Conservation (phyloP, 2,329 filamentous ascomycete species). For the Blastomyces parvus region DNA sequence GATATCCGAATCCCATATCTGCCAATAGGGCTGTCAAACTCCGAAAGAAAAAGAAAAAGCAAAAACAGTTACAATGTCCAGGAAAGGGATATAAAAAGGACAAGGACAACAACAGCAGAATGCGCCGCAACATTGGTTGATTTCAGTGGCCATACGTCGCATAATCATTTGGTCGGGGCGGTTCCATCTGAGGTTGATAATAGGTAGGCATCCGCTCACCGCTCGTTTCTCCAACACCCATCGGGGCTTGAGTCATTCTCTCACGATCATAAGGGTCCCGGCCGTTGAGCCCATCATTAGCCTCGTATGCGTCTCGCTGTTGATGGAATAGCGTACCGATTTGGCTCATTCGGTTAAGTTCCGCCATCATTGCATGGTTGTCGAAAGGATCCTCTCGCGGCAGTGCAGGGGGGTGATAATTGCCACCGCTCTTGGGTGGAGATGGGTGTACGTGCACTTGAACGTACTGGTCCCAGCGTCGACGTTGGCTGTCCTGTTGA, state of each 20-base stretch:
- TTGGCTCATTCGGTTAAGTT: conserved; percentile 2
- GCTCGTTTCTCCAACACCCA: not conserved
- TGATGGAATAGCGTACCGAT: not conserved
- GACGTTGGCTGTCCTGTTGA: not conserved
- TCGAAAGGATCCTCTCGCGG: conserved; percentile 4
- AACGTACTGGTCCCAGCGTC: not conserved
- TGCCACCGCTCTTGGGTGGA: not conserved
- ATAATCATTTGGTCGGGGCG: not conserved
- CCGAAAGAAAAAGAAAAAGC: not conserved
- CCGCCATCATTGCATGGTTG: conserved; percentile 11
- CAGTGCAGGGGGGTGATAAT: not conserved
- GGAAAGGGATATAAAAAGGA: not conserved
- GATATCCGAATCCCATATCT: not conserved
- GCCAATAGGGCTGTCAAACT: not conserved
- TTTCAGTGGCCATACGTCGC: not conserved
- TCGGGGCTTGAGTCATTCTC: not conserved
- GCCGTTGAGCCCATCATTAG: not conserved
- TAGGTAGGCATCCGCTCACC: not conserved
- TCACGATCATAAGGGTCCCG: not conserved
- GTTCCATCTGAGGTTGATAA: not conserved
- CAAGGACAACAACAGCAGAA: not conserved
- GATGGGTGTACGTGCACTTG: not conserved
- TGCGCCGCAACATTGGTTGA: not conserved
- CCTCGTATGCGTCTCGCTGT: not conserved
- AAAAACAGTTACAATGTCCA: not conserved